phyloP scores from a whole-genome alignment of 106 monocot genomes.

The Phalaenopsis aphrodite region DNA sequence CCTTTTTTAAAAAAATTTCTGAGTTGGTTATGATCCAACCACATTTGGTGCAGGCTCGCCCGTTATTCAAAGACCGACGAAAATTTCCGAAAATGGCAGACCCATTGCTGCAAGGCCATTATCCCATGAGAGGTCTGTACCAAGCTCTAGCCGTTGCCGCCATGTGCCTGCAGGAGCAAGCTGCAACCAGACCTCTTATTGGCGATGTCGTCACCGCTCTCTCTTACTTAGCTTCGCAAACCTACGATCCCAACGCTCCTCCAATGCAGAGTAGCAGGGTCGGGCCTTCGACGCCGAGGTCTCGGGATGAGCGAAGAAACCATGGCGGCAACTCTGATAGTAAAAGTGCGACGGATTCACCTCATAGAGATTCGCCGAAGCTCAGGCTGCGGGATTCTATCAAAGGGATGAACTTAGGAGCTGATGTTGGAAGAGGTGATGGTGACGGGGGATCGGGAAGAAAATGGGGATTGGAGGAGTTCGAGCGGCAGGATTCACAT shows the following conservation, averaged over 20 bases:
- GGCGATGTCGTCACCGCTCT: constrained; percentile 73
- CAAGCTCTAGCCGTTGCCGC: constrained; percentile 73
- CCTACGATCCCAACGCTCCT: constrained; percentile 48
- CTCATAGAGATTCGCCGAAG: constrained; percentile 37
- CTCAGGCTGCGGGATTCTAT: constrained; percentile 17
- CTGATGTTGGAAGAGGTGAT: constrained; percentile 26
- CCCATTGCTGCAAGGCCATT: constrained; percentile 51
- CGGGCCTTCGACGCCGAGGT: constrained; percentile 29
- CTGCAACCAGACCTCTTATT: constrained; percentile 55
- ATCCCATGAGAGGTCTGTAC: constrained; percentile 64
- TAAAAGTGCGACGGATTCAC: constrained; percentile 24
- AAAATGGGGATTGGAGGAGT: constrained; percentile 33
- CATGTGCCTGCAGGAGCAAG: constrained; percentile 79
- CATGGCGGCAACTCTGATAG: constrained; percentile 14
- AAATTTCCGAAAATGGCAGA: constrained; percentile 75
- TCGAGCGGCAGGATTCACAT: constrained; percentile 5
- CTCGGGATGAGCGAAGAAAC: constrained; percentile 25
- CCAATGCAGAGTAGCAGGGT: constrained; percentile 15
- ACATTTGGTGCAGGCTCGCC: constrained; percentile 41
- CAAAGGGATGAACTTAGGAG: constrained; percentile 17
- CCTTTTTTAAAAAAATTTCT: background rate
- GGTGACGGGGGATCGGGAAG: constrained; percentile 24
- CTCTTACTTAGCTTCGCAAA: constrained; percentile 60
- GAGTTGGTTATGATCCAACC: background rate
- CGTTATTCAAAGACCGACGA: constrained; percentile 59